These are phyloP conservation scores for Ganoderma resinaceum DNA, from an alignment of 1,284 basidiomycete genomes.

Conservation along the genomic window DNA sequence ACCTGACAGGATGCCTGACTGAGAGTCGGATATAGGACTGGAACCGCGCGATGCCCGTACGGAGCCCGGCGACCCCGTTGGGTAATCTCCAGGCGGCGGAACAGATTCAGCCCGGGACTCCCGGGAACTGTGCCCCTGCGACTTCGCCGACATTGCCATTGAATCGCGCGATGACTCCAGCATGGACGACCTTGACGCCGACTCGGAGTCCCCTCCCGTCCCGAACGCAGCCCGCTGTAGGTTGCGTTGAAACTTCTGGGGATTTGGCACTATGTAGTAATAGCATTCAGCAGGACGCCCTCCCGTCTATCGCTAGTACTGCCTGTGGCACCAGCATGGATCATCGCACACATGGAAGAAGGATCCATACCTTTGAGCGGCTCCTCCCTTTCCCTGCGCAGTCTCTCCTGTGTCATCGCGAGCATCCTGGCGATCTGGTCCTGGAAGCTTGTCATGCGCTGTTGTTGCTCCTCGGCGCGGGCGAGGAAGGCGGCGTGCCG, in stretches of 20 bases:
- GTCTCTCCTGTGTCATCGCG: constrained; percentile 22
- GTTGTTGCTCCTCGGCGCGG: constrained; percentile 11
- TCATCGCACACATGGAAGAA: background rate
- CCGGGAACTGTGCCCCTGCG: background rate
- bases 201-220: constrained; percentile 22
- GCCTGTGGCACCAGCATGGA: background rate
- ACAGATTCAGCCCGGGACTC: background rate
- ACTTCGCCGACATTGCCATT: background rate
- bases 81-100: background rate
- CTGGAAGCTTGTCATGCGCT: constrained; percentile 18
- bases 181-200: constrained; percentile 29
- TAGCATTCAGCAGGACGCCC: background rate
- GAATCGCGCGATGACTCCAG: constrained; percentile 14
- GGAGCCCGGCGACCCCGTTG: background rate
- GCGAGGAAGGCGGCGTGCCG: constrained; percentile 10
- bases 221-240: constrained; percentile 27
- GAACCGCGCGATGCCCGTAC: background rate
- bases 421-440: constrained; percentile 24
- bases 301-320: background rate
- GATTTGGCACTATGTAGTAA: constrained; percentile 7
- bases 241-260: constrained; percentile 19
- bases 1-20: background rate
- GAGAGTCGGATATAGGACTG: background rate
- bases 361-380: constrained; percentile 14
- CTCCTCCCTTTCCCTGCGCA: constrained; percentile 17